Evolutionary conservation across 768 basidiomycete genomes (phyloP).

Genomic region (Exsudoporus frostii): DNA sequence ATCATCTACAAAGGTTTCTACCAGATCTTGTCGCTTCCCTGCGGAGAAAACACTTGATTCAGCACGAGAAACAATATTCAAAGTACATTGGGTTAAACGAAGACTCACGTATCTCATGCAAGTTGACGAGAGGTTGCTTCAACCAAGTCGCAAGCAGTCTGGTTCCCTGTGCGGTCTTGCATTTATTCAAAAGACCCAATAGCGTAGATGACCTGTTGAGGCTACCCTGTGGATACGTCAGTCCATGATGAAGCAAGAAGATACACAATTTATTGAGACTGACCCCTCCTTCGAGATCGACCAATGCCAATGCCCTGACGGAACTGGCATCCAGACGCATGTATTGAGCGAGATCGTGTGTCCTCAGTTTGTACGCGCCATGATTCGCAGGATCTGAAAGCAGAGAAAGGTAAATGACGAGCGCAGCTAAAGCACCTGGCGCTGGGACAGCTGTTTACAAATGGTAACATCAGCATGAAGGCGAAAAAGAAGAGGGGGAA

Average conservation of each 20-base stretch:
- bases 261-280: constrained; percentile 2
- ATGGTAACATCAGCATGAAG: not conserved
- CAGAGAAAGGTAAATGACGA: constrained; percentile 80
- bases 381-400: constrained; percentile 75
- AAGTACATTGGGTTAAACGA: not conserved
- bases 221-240: constrained; percentile 40
- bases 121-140: constrained; percentile 91
- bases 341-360: constrained; percentile 89
- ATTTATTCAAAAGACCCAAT: constrained; percentile 87
- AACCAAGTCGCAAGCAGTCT: constrained; percentile 88
- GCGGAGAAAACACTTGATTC: not conserved
- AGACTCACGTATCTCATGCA: constrained; percentile 84
- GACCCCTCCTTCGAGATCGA: constrained; percentile 57
- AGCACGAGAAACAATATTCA: not conserved
- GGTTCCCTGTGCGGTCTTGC: constrained; percentile 94
- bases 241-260: not conserved
- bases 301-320: constrained; percentile 81
- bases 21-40: constrained; percentile 87
- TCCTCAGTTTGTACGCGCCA: constrained; percentile 73
- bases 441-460: constrained; percentile 61
- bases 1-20: constrained; percentile 83
- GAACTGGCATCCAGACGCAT: constrained; percentile 98
- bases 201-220: constrained; percentile 81
- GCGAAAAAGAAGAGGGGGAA: not conserved
- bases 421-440: constrained; percentile 75